A percentile compares a stretch with the other conserved stretches of the same genome.
Conservation (phyloP, 208 protist species). For the Plasmodiophora brassicae region DNA sequence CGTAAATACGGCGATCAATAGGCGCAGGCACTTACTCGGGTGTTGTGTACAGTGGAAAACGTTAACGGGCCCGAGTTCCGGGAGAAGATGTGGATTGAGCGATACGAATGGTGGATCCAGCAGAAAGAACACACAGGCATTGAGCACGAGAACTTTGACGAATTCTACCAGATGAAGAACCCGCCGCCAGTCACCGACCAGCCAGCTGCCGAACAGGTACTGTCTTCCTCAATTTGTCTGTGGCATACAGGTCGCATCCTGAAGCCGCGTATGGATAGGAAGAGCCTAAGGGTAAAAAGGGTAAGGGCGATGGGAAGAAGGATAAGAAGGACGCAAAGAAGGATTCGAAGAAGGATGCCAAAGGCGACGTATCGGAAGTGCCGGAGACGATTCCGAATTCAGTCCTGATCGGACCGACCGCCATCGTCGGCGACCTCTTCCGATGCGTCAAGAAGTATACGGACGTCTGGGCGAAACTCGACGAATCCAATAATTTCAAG, state of each 20-base stretch:
- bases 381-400: background rate
- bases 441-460: slow-evolving; percentile 17
- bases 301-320: background rate
- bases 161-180: slow-evolving; percentile 25
- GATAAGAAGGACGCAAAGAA: slow-evolving; percentile 18
- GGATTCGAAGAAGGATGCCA: background rate
- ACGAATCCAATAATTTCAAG: slow-evolving; percentile 26
- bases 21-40: background rate
- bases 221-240: no score
- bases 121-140: background rate
- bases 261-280: no score
- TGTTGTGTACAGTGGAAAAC: background rate
- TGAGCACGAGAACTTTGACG: slow-evolving; percentile 34
- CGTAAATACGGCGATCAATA: background rate
- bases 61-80: background rate
- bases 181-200: background rate
- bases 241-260: no score
- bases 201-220: background rate
- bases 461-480: slow-evolving; percentile 23
- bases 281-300: no score
- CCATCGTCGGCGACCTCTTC: background rate
- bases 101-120: slow-evolving; percentile 27
- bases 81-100: slow-evolving; percentile 27
- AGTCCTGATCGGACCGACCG: background rate
- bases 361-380: background rate